These are phyloP conservation scores for Rhizopogon vinicolor DNA, from an alignment of 768 basidiomycete species.

Conservation along the genomic window DNA sequence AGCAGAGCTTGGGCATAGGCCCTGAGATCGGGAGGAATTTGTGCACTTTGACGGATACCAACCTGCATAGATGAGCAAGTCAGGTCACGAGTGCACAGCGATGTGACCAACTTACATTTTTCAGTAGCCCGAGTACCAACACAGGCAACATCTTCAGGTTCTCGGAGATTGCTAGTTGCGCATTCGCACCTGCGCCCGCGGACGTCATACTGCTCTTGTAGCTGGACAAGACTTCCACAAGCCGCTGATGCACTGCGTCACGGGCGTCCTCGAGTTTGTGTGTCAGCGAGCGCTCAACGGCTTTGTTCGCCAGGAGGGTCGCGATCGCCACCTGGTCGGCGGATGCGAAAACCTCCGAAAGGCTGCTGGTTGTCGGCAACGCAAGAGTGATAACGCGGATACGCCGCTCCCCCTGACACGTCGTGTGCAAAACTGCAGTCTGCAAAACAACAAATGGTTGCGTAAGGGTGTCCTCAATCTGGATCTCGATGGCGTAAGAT, in stretches of 20 bases:
- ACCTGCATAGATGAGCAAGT: conserved; percentile 44
- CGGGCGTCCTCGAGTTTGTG: conserved; percentile 88
- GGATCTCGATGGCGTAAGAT: conserved; percentile 92
- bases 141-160: conserved; percentile 95
- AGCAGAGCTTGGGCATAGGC: conserved; percentile 93
- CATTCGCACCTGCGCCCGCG: conserved; percentile 88
- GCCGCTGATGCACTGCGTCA: conserved; percentile 76
- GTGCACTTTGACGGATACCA: conserved; percentile 91
- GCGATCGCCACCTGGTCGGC: conserved; percentile 86
- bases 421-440: conserved; percentile 91
- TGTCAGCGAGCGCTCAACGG: conserved; percentile 82
- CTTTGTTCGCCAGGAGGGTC: conserved; percentile 86
- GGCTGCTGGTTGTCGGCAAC: conserved; percentile 80
- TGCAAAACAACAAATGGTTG: conserved; percentile 91
- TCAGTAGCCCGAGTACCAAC: conserved; percentile 83
- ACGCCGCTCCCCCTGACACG: conserved; percentile 88
- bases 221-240: conserved; percentile 78
- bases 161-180: conserved; percentile 87
- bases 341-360: conserved; percentile 87
- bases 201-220: conserved; percentile 98
- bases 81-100: background rate
- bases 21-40: conserved; percentile 94
- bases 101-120: conserved; percentile 62
- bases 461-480: conserved; percentile 92
- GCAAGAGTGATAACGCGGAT: conserved; percentile 89